These are phyloP conservation scores for Didymella glomerata DNA, from an alignment of 2,329 filamentous ascomycete genomes.

Conservation along the genomic window DNA sequence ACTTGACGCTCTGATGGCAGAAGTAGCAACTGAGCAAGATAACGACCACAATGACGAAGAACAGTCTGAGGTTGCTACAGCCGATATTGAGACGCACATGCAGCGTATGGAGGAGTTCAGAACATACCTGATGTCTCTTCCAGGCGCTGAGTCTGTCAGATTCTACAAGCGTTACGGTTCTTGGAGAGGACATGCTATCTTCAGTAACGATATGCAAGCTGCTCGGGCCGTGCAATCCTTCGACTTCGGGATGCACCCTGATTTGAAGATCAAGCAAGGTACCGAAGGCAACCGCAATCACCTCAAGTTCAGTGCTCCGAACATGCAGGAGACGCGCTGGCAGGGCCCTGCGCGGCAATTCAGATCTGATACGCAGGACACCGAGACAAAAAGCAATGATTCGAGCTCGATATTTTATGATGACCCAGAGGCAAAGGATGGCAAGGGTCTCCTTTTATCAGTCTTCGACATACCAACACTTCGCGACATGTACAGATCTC, in stretches of 20 bases:
- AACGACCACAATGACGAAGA: constrained; percentile 15
- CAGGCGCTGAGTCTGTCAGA: constrained; percentile 29
- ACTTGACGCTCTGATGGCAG: constrained; percentile 28
- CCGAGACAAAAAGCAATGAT: constrained; percentile 21
- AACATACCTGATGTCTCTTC: constrained; percentile 30
- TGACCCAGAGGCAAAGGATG: constrained; percentile 8
- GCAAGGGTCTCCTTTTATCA: constrained; percentile 20
- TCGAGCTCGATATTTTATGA: constrained; percentile 24
- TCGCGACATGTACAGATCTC: constrained; percentile 37
- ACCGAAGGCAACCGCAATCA: constrained; percentile 23
- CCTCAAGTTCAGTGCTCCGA: constrained; percentile 31
- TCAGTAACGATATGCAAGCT: constrained; percentile 25
- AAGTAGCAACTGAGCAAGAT: constrained; percentile 4
- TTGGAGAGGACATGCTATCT: constrained; percentile 35
- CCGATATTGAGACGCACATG: constrained; percentile 26
- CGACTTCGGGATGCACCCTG: constrained; percentile 27
- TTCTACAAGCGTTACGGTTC: constrained; percentile 34
- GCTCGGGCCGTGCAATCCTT: constrained; percentile 28
- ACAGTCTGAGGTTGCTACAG: constrained; percentile 12
- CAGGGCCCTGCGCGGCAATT: constrained; percentile 11
- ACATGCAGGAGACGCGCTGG: background rate
- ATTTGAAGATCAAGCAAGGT: constrained; percentile 26
- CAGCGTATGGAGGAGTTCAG: constrained; percentile 28
- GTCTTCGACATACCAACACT: constrained; percentile 39
- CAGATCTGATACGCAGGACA: background rate